Conservation (phyloP, 768 basidiomycete species). For the Serendipita vermifera region DNA sequence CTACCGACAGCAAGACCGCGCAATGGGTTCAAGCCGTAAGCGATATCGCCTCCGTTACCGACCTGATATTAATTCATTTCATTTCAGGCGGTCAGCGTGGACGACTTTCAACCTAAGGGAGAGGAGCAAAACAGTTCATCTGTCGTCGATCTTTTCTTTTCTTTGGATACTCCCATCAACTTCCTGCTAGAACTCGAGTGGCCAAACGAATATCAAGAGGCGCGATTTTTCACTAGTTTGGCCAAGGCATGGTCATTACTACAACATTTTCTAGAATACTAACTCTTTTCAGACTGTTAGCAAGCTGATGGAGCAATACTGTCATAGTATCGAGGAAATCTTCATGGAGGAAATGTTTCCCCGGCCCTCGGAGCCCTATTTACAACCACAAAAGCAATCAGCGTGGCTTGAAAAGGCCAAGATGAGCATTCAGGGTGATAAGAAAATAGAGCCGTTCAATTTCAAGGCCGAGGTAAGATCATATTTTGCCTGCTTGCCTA, state of each 20-base stretch:
- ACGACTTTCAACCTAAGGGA: constrained; percentile 76
- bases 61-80: constrained; percentile 12
- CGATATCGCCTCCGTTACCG: constrained; percentile 16
- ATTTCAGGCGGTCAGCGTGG: constrained; percentile 60
- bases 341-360: constrained; percentile 97
- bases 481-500: neutral
- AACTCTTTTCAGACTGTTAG: constrained; percentile 56
- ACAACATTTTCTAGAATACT: neutral
- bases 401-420: constrained; percentile 82
- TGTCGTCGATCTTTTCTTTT: constrained; percentile 91
- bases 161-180: constrained; percentile 75
- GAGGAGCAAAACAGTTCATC: constrained; percentile 86
- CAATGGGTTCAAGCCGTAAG: constrained; percentile 90
- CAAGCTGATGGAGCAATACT: constrained; percentile 86
- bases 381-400: constrained; percentile 67
- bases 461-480: constrained; percentile 53
- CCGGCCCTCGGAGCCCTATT: constrained; percentile 51
- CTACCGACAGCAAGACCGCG: constrained; percentile 77
- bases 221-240: constrained; percentile 77
- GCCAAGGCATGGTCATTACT: constrained; percentile 50
- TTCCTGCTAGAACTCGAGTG: constrained; percentile 85
- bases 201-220: constrained; percentile 81
- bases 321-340: constrained; percentile 68
- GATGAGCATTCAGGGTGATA: constrained; percentile 68
- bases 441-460: constrained; percentile 89